phyloP scores from a whole-genome alignment of 495 filamentous ascomycete genomes.

The Penicillium angulare region DNA sequence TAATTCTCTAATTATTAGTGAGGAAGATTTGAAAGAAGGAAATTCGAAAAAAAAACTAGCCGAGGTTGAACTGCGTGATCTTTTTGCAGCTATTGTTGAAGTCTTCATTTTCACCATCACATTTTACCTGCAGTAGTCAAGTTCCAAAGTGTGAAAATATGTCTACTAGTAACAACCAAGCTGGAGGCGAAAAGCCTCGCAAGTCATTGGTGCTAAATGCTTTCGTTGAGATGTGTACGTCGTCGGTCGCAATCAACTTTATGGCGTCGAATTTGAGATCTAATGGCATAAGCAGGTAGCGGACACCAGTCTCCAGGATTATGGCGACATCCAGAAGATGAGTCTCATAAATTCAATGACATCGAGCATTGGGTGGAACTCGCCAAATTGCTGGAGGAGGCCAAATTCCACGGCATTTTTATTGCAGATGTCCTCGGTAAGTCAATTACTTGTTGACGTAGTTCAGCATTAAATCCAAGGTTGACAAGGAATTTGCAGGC shows the following conservation, averaged over 20 bases:
- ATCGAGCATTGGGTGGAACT: conserved; percentile 51
- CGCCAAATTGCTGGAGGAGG: conserved; percentile 46
- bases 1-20: background rate
- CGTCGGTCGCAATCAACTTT: background rate
- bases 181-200: conserved; percentile 14
- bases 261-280: background rate
- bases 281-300: conserved; percentile 30
- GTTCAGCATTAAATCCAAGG: background rate
- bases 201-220: conserved; percentile 60
- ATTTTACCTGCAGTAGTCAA: background rate
- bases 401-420: conserved; percentile 58
- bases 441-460: background rate
- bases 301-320: conserved; percentile 55
- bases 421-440: conserved; percentile 53
- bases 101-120: too few species aligned
- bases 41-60: background rate
- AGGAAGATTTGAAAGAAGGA: background rate
- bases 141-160: background rate
- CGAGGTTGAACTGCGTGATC: background rate
- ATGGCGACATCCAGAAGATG: conserved; percentile 54
- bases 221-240: conserved; percentile 55
- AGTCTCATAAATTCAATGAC: conserved; percentile 53
- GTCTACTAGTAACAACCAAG: background rate
- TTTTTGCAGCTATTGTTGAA: too few species aligned
- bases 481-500: conserved; percentile 16